Percentiles rank a stretch among this genome's conserved stretches.
phyloP scores from a whole-genome alignment of 2,329 filamentous ascomycete species.

The Mycosphaerella arachidis region DNA sequence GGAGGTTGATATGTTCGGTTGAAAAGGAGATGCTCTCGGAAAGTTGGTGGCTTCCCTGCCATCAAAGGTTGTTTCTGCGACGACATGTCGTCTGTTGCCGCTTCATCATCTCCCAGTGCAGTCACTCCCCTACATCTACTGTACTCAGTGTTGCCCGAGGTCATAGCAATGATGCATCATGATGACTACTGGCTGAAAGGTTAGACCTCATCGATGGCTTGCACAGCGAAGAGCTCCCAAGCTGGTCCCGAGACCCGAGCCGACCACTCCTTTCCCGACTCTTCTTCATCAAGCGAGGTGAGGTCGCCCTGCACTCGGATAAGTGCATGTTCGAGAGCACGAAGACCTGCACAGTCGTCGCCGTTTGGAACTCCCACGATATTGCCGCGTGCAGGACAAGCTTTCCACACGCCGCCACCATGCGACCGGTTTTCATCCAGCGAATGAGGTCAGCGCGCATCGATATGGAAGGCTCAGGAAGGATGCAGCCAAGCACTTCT shows the following conservation, averaged over 20 bases:
- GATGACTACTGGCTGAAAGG: not conserved
- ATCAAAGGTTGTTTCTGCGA: not conserved
- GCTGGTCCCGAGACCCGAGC: too few relatives aligned
- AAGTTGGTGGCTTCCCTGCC: not conserved
- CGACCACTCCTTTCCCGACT: not conserved
- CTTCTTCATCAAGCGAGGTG: not conserved
- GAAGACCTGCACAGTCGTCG: not conserved
- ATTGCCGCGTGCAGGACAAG: not conserved
- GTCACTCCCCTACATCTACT: not conserved
- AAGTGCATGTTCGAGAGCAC: not conserved
- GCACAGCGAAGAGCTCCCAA: not conserved
- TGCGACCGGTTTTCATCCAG: not conserved
- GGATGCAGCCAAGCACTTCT: not conserved
- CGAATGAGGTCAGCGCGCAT: not conserved
- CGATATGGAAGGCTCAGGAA: too few relatives aligned
- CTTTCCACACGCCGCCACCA: not conserved
- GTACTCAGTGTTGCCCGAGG: not conserved
- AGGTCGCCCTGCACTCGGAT: not conserved
- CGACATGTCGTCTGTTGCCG: not conserved
- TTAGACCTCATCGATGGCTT: not conserved
- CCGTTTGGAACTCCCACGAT: not conserved
- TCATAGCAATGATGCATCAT: not conserved
- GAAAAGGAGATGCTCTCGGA: not conserved
- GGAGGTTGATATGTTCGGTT: not conserved
- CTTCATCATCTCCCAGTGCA: too few relatives aligned